Percentiles rank a stretch among this genome's conserved stretches.
Evolutionary conservation across 2,329 filamentous ascomycete genomes (phyloP).

Genomic region (Botrytis fragariae): DNA sequence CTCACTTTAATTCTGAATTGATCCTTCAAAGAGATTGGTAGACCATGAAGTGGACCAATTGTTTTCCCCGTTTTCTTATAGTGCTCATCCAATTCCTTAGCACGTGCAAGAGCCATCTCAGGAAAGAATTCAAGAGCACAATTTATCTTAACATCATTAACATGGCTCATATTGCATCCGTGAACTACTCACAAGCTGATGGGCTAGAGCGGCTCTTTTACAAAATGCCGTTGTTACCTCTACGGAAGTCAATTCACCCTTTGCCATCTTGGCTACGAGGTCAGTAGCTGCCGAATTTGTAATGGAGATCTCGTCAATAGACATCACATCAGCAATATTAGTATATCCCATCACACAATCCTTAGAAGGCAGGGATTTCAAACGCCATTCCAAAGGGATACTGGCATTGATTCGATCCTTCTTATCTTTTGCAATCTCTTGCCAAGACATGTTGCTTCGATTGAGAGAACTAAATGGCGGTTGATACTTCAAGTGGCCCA

Average conservation of each 20-base stretch:
- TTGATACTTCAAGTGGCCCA: not conserved
- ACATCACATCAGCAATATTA: slow-evolving; percentile 30
- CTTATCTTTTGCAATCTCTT: slow-evolving; percentile 50
- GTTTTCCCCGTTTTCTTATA: slow-evolving; percentile 42
- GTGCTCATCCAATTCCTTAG: slow-evolving; percentile 47
- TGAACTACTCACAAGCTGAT: slow-evolving; percentile 41
- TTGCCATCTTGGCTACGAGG: slow-evolving; percentile 31
- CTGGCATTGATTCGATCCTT: slow-evolving; percentile 50
- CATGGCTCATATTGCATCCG: not conserved
- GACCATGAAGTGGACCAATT: slow-evolving; percentile 60
- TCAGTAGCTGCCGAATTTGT: slow-evolving; percentile 33
- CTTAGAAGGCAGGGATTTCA: slow-evolving; percentile 53
- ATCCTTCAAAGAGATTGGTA: slow-evolving; percentile 59
- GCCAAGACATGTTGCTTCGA: slow-evolving; percentile 43
- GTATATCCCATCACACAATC: slow-evolving; percentile 50
- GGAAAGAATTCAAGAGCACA: slow-evolving; percentile 49
- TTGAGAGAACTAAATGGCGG: not conserved
- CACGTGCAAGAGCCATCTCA: slow-evolving; percentile 45
- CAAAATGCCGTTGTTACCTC: slow-evolving; percentile 48
- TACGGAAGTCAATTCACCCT: slow-evolving; percentile 31
- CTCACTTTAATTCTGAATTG: slow-evolving; percentile 56
- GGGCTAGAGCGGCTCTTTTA: slow-evolving; percentile 49
- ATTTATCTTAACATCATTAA: slow-evolving; percentile 31
- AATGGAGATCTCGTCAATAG: slow-evolving; percentile 46
- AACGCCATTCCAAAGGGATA: slow-evolving; percentile 57